phyloP scores from a whole-genome alignment of 768 basidiomycete genomes.

The Rhizopogon roseolus region DNA sequence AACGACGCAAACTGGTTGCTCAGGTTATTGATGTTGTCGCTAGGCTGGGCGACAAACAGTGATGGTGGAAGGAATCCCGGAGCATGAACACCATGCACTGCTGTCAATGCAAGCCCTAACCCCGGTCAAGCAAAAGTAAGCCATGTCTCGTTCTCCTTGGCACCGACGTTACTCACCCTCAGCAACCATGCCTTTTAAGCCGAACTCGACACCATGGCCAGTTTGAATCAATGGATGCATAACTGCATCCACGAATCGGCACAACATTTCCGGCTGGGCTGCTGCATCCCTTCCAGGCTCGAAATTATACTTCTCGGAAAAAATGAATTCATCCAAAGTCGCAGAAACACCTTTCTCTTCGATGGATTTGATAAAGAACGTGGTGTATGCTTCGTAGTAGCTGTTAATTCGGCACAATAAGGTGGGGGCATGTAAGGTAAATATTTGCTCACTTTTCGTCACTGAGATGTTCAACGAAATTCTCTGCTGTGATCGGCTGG shows the following conservation, averaged over 20 bases:
- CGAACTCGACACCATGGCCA: conserved; percentile 62
- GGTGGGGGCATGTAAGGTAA: neutral
- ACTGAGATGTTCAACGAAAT: conserved; percentile 20
- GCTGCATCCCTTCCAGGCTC: conserved; percentile 8
- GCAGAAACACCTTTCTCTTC: conserved; percentile 12
- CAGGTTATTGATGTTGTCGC: neutral
- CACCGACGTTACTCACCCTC: conserved; percentile 41
- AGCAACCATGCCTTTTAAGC: conserved; percentile 51
- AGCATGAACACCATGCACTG: conserved; percentile 29
- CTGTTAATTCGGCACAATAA: conserved; percentile 5
- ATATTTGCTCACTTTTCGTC: conserved; percentile 19
- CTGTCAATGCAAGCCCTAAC: conserved; percentile 19
- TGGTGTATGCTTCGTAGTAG: conserved; percentile 21
- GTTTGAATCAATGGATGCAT: conserved; percentile 61
- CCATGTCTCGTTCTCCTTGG: neutral
- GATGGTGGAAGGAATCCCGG: conserved; percentile 26
- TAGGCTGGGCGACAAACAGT: conserved; percentile 4
- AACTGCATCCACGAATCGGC: conserved; percentile 42
- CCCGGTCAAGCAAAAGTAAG: neutral
- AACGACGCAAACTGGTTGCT: conserved; percentile 6
- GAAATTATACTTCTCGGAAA: conserved; percentile 24
- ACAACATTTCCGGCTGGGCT: conserved; percentile 47
- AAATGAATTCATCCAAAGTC: conserved; percentile 24
- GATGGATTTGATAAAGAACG: conserved; percentile 18
- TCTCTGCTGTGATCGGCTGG: conserved; percentile 16